Evolutionary conservation across 805 yeast species (phyloP).

Genomic region (Hanseniaspora lindneri): DNA sequence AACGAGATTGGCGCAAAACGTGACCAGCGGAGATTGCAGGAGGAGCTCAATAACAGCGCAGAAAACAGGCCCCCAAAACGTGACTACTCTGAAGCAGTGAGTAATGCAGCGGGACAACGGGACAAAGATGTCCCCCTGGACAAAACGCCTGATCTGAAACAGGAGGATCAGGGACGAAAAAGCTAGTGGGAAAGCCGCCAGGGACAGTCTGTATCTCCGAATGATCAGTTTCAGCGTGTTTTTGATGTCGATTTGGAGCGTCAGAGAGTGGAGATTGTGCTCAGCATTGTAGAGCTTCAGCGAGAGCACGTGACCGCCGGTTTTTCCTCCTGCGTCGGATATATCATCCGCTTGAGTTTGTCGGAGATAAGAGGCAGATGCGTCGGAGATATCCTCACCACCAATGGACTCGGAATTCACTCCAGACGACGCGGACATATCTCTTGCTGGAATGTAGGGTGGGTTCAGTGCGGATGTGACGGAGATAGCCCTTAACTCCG

Average conservation of each 20-base stretch:
- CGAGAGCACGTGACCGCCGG: constrained; percentile 50
- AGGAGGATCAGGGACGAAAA: constrained; percentile 30
- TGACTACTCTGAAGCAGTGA: neutral
- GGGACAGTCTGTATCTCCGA: constrained; percentile 62
- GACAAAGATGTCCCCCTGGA: constrained; percentile 25
- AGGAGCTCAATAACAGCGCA: constrained; percentile 26
- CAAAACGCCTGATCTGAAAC: constrained; percentile 28
- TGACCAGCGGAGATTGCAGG: constrained; percentile 29
- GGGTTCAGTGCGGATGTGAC: constrained; percentile 6
- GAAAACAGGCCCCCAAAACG: neutral
- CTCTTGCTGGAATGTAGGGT: constrained; percentile 8
- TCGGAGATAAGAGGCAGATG: too few relatives aligned
- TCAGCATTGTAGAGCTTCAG: constrained; percentile 24
- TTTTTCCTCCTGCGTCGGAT: too few relatives aligned
- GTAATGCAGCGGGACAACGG: neutral
- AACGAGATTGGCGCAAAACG: constrained; percentile 32
- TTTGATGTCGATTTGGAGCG: constrained; percentile 22
- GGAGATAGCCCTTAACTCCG: constrained; percentile 22
- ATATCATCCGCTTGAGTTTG: too few relatives aligned
- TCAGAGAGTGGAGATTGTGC: constrained; percentile 17
- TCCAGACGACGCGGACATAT: too few relatives aligned
- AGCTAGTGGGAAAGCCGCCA: constrained; percentile 58
- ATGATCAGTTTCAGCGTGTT: constrained; percentile 55
- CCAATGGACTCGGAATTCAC: too few relatives aligned
- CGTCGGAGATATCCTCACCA: too few relatives aligned